Evolutionary conservation across 1,284 basidiomycete genomes (phyloP).

Genomic region (Pulchroboletus neoregius): DNA sequence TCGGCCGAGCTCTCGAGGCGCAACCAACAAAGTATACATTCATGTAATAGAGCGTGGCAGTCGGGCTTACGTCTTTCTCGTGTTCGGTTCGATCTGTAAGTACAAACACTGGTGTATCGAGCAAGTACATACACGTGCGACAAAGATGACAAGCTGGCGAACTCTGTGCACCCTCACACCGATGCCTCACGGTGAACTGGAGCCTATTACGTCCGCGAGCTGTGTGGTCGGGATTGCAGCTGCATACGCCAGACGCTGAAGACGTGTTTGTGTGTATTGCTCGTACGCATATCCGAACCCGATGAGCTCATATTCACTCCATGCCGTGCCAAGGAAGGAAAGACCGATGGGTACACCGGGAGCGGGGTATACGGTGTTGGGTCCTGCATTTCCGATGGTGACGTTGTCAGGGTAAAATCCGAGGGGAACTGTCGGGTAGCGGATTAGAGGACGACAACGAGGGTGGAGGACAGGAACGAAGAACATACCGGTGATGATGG

Average conservation of each 20-base stretch:
- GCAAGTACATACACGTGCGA: no score
- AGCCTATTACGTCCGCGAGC: constrained; percentile 44
- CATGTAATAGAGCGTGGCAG: no score
- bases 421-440: constrained; percentile 44
- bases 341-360: constrained; percentile 63
- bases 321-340: constrained; percentile 61
- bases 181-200: not conserved
- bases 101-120: no score
- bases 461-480: not conserved
- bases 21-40: no score
- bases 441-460: not conserved
- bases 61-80: no score
- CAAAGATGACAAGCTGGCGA: no score
- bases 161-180: not conserved
- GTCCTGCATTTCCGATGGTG: constrained; percentile 39
- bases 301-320: constrained; percentile 57
- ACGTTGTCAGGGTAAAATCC: constrained; percentile 57
- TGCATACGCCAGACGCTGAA: constrained; percentile 46
- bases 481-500: constrained; percentile 49
- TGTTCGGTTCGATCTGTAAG: no score
- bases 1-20: no score
- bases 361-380: constrained; percentile 47
- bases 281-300: constrained; percentile 64
- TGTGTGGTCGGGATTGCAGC: constrained; percentile 62
- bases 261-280: constrained; percentile 56